Percentiles rank a stretch among this genome's conserved stretches.
These are phyloP conservation scores for Eucalyptus pauciflora DNA, from an alignment of 345 rosid genomes.

Conservation along the genomic window DNA sequence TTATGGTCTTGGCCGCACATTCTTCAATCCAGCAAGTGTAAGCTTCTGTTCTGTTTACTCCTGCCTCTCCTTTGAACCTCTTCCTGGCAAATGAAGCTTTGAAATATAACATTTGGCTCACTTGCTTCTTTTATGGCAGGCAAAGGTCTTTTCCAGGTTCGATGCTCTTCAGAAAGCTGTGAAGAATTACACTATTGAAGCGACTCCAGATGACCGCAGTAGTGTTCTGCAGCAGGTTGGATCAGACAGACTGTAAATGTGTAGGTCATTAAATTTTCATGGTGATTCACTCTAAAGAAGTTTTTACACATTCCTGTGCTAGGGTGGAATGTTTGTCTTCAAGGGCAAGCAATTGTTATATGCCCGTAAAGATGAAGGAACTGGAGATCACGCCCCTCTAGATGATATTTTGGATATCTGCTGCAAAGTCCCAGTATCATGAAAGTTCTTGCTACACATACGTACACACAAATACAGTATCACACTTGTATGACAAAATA, in stretches of 20 bases:
- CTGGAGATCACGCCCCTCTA: slow-evolving; percentile 76
- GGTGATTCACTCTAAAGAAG: neutral
- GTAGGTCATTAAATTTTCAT: neutral
- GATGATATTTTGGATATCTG: slow-evolving; percentile 49
- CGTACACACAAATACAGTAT: neutral
- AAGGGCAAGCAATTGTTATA: slow-evolving; percentile 67
- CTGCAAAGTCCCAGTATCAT: slow-evolving; percentile 46
- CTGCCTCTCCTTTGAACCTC: neutral
- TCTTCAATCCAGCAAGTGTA: slow-evolving; percentile 62
- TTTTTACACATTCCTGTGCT: neutral
- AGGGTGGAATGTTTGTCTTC: slow-evolving; percentile 95
- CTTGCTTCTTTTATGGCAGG: slow-evolving; percentile 12
- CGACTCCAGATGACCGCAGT: slow-evolving; percentile 76
- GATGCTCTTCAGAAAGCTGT: slow-evolving; percentile 41
- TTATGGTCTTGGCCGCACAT: slow-evolving; percentile 75
- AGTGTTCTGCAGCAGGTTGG: slow-evolving; percentile 81
- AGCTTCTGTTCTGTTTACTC: neutral
- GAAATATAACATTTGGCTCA: neutral
- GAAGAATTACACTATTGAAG: slow-evolving; percentile 63
- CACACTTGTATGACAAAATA: neutral
- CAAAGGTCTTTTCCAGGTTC: slow-evolving; percentile 53
- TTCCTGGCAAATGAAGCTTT: neutral
- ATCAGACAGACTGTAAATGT: neutral
- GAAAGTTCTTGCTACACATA: neutral
- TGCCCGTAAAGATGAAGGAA: slow-evolving; percentile 73